These are phyloP conservation scores for Suillus subaureus DNA, from an alignment of 768 basidiomycete genomes.

Conservation along the genomic window DNA sequence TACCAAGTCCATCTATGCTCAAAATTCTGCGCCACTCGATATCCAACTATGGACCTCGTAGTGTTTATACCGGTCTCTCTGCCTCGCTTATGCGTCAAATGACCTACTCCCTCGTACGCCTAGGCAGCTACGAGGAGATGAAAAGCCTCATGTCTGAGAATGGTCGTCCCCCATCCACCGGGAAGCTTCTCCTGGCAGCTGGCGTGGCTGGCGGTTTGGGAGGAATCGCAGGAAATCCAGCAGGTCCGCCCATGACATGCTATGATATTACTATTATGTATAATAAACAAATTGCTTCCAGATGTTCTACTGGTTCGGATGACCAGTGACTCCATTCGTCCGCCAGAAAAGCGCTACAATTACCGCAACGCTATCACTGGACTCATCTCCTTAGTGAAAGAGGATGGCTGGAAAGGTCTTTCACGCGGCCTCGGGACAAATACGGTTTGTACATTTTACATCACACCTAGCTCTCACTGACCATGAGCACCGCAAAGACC, in stretches of 20 bases:
- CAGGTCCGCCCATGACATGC: slow-evolving; percentile 42
- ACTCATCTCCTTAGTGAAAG: slow-evolving; percentile 60
- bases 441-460: slow-evolving; percentile 46
- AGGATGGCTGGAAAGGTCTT: slow-evolving; percentile 72
- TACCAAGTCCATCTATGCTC: slow-evolving; percentile 64
- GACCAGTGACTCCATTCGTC: slow-evolving; percentile 83
- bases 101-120: slow-evolving; percentile 86
- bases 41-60: slow-evolving; percentile 65
- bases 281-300: slow-evolving; percentile 23
- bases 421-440: slow-evolving; percentile 80
- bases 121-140: slow-evolving; percentile 81
- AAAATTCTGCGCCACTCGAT: slow-evolving; percentile 67
- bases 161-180: slow-evolving; percentile 48
- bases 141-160: slow-evolving; percentile 56
- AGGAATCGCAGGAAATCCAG: slow-evolving; percentile 85
- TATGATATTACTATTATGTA: background rate
- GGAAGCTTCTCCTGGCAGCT: slow-evolving; percentile 63
- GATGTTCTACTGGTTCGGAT: slow-evolving; percentile 82
- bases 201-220: slow-evolving; percentile 78
- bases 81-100: slow-evolving; percentile 88
- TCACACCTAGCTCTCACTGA: slow-evolving; percentile 6
- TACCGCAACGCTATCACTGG: slow-evolving; percentile 83
- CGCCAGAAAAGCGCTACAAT: slow-evolving; percentile 71
- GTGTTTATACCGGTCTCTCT: slow-evolving; percentile 79
- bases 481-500: slow-evolving; percentile 35